phyloP scores from a whole-genome alignment of 2,329 filamentous ascomycete genomes.

The Ceratocystis lukuohia region DNA sequence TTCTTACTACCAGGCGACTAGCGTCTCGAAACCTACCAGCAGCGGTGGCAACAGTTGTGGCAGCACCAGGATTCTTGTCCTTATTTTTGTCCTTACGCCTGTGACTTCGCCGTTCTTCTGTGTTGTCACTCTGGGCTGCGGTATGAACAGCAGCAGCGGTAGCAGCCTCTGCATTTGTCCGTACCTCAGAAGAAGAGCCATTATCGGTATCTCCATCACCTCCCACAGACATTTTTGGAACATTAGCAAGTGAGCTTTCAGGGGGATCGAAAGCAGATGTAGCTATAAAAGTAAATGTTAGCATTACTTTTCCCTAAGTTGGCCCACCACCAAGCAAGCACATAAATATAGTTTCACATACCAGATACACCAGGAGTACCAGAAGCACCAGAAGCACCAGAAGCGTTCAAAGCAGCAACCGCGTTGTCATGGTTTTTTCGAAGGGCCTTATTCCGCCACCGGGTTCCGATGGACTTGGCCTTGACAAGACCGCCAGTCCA shows the following conservation, averaged over 20 bases:
- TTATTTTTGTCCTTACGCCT: neutral
- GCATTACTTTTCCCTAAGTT: neutral
- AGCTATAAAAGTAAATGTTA: neutral
- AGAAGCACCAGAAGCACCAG: neutral
- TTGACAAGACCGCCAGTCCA: neutral
- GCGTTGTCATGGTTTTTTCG: neutral
- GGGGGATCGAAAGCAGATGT: neutral
- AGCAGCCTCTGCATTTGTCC: neutral
- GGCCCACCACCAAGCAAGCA: neutral
- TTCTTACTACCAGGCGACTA: neutral
- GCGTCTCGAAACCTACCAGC: constrained; percentile 14
- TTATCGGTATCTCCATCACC: neutral
- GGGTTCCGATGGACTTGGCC: neutral
- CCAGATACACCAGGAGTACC: neutral
- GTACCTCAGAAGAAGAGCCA: neutral
- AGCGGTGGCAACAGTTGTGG: neutral
- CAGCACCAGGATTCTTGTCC: neutral
- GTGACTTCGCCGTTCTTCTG: neutral
- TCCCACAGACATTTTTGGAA: neutral
- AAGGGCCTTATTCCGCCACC: neutral
- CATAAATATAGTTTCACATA: neutral
- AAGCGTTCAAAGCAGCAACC: neutral
- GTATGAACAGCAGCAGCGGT: neutral
- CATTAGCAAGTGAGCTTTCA: neutral
- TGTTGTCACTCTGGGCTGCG: neutral